phyloP scores from a whole-genome alignment of 2,329 filamentous ascomycete species.

The Verticillium alfalfae region DNA sequence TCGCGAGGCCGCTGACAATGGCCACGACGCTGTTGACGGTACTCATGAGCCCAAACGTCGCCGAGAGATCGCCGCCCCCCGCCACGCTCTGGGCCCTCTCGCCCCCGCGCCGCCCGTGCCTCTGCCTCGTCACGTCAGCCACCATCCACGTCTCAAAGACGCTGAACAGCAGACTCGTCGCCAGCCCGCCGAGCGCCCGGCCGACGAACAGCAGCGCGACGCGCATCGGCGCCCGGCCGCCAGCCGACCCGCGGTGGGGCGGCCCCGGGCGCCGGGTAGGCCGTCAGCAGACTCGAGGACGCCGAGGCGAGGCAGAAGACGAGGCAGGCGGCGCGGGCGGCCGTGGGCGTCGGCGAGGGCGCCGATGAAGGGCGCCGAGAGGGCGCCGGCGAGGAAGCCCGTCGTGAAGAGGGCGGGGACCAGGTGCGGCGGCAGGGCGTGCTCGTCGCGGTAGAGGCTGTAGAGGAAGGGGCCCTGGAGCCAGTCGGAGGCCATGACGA shows the following conservation, averaged over 20 bases:
- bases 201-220: slow-evolving; percentile 43
- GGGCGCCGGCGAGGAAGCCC: slow-evolving; percentile 37
- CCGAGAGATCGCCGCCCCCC: slow-evolving; percentile 33
- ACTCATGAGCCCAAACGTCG: slow-evolving; percentile 45
- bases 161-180: slow-evolving; percentile 51
- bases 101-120: slow-evolving; percentile 27
- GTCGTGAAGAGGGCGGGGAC: slow-evolving; percentile 35
- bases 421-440: slow-evolving; percentile 16
- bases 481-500: slow-evolving; percentile 47
- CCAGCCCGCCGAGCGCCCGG: slow-evolving; percentile 47
- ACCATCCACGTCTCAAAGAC: slow-evolving; percentile 60
- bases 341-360: slow-evolving; percentile 43
- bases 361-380: slow-evolving; percentile 40
- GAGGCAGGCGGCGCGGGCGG: slow-evolving; percentile 45
- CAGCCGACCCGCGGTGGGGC: background rate
- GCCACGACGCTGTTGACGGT: slow-evolving; percentile 50
- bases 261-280: slow-evolving; percentile 8
- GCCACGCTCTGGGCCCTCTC: slow-evolving; percentile 26
- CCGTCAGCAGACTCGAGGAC: slow-evolving; percentile 39
- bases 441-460: slow-evolving; percentile 26
- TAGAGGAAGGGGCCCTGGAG: slow-evolving; percentile 32
- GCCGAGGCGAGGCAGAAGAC: slow-evolving; percentile 49
- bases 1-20: slow-evolving; percentile 44
- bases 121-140: slow-evolving; percentile 42
- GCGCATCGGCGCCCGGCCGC: slow-evolving; percentile 27